A percentile compares a stretch with the other conserved stretches of the same genome.
phyloP scores from a whole-genome alignment of 2,329 filamentous ascomycete genomes.

The Fusarium sp. region DNA sequence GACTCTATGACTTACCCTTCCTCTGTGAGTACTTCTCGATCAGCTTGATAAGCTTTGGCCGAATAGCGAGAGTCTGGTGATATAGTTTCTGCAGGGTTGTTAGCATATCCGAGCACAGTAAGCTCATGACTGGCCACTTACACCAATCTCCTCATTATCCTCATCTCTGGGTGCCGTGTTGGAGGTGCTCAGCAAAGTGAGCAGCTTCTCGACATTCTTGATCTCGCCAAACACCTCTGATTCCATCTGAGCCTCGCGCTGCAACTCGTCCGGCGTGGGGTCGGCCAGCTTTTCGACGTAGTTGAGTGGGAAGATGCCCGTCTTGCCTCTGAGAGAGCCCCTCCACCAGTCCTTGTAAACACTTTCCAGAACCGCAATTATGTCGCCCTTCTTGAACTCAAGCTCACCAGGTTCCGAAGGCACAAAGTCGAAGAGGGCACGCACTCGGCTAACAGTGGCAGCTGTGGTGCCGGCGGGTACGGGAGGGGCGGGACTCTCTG shows the following conservation, averaged over 20 bases:
- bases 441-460: conserved; percentile 93
- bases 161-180: conserved; percentile 83
- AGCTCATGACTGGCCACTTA: conserved; percentile 50
- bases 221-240: conserved; percentile 74
- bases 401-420: conserved; percentile 95
- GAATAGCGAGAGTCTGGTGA: conserved; percentile 92
- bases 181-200: conserved; percentile 91
- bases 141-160: conserved; percentile 97
- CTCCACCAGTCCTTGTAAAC: conserved; percentile 99
- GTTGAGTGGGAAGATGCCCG: conserved; percentile 97
- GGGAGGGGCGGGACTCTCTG: conserved; percentile 60
- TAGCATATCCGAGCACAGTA: conserved; percentile 41
- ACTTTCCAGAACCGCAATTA: conserved; percentile 96
- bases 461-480: conserved; percentile 89
- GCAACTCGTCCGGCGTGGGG: conserved; percentile 92
- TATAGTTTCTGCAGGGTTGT: conserved; percentile 73
- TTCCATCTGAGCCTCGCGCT: conserved; percentile 97
- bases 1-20: conserved; percentile 73
- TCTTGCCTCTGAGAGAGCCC: conserved; percentile 91
- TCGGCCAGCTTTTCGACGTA: conserved; percentile 98
- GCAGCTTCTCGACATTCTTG: conserved; percentile 74
- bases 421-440: conserved; percentile 93
- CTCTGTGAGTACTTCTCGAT: conserved; percentile 99
- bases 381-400: conserved; percentile 95
- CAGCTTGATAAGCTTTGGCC: conserved; percentile 95